phyloP scores from a whole-genome alignment of 2,329 filamentous ascomycete species.

The Scedosporium apiospermum region DNA sequence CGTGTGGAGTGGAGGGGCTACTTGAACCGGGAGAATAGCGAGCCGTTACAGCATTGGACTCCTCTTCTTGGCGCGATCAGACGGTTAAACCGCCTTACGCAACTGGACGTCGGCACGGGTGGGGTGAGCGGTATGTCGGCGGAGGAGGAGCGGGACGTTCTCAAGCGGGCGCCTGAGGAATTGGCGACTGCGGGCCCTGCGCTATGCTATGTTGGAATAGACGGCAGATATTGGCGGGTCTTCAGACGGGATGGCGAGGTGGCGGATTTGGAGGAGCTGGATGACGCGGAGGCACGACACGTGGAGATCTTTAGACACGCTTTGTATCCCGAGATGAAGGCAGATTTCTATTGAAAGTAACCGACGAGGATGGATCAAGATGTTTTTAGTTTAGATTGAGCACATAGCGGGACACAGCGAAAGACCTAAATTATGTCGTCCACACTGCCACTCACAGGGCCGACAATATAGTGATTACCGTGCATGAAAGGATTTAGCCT shows the following conservation, averaged over 20 bases:
- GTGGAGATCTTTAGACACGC: background rate
- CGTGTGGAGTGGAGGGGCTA: background rate
- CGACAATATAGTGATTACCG: too few relatives aligned
- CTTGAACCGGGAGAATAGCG: background rate
- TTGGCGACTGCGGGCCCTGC: background rate
- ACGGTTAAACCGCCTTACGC: background rate
- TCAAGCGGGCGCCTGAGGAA: background rate
- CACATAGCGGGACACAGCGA: background rate
- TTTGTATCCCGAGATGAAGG: background rate
- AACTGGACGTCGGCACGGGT: background rate
- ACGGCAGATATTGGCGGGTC: background rate
- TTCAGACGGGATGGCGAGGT: background rate
- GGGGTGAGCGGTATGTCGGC: background rate
- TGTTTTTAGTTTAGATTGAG: background rate
- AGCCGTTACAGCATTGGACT: background rate
- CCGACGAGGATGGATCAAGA: background rate
- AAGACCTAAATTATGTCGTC: too few relatives aligned
- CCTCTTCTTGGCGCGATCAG: background rate
- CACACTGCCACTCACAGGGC: too few relatives aligned
- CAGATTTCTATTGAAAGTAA: background rate
- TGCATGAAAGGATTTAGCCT: too few relatives aligned
- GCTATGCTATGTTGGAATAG: background rate
- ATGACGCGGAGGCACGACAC: background rate
- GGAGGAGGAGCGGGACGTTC: background rate
- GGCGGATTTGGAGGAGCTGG: background rate